These are phyloP conservation scores for Dillenia suffruticosa DNA, from an alignment of 164 flowering plant genomes.

Conservation along the genomic window DNA sequence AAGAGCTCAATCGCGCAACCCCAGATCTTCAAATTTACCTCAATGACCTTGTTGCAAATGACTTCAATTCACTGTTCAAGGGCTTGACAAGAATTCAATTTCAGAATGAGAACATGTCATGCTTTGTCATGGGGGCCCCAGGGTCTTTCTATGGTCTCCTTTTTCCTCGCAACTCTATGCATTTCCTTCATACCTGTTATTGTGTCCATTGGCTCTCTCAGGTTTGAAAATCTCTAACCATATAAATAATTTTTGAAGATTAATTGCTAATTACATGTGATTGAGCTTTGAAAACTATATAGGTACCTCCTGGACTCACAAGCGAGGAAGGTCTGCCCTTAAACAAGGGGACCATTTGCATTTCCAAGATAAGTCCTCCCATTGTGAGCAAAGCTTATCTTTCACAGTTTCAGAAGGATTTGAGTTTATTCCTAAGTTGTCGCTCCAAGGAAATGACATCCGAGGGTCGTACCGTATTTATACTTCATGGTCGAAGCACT, in stretches of 20 bases:
- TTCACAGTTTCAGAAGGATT: slow-evolving; percentile 17
- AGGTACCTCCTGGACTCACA: slow-evolving; percentile 17
- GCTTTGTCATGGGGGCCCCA: slow-evolving; percentile 4
- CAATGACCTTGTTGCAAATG: slow-evolving; percentile 17
- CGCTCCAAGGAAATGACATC: slow-evolving; percentile 22
- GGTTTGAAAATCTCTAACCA: not conserved
- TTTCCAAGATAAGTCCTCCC: slow-evolving; percentile 17
- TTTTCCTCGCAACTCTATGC: slow-evolving; percentile 6
- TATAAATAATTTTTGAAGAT: too few relatives aligned
- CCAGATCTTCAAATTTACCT: slow-evolving; percentile 9
- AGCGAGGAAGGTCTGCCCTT: slow-evolving; percentile 5
- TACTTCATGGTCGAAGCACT: slow-evolving; percentile 11
- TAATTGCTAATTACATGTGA: too few relatives aligned
- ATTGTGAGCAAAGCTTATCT: slow-evolving; percentile 14
- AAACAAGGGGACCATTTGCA: slow-evolving; percentile 28
- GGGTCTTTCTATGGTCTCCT: slow-evolving; percentile 12
- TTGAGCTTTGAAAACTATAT: not conserved
- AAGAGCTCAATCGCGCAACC: not conserved
- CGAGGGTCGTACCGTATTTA: slow-evolving; percentile 18
- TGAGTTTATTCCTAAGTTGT: slow-evolving; percentile 16
- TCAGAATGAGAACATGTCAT: not conserved
- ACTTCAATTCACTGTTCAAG: slow-evolving; percentile 8
- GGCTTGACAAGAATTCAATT: not conserved
- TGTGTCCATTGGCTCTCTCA: slow-evolving; percentile 15
- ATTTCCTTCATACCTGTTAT: slow-evolving; percentile 11